Percentiles rank a stretch among this genome's conserved stretches.
These are phyloP conservation scores for Xerocomus nothofagi DNA, from an alignment of 1,284 basidiomycete species.

Conservation along the genomic window DNA sequence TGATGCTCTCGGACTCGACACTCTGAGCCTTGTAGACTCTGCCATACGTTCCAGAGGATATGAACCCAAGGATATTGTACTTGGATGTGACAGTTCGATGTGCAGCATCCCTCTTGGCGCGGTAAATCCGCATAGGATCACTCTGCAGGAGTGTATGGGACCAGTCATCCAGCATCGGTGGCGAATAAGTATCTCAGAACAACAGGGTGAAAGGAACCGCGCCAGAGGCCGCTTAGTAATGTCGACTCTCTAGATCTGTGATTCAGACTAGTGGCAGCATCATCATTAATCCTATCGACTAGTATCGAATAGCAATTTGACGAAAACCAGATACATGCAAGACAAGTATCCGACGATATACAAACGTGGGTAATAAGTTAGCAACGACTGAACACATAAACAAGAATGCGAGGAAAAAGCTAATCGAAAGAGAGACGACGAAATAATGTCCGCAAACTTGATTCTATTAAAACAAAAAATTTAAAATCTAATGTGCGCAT, in stretches of 20 bases:
- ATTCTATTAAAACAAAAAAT: too few species aligned
- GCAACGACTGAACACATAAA: not conserved
- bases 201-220: not conserved
- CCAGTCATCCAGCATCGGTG: constrained; percentile 39
- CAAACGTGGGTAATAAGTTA: too few species aligned
- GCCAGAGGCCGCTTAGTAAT: too few species aligned
- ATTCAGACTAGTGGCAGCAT: too few species aligned
- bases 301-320: not conserved
- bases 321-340: not conserved
- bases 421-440: not conserved
- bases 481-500: too few species aligned
- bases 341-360: not conserved
- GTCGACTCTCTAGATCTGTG: too few species aligned
- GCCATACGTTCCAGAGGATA: constrained; percentile 97
- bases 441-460: not conserved
- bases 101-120: constrained; percentile 71
- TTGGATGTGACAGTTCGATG: constrained; percentile 72
- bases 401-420: not conserved
- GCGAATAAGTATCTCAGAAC: not conserved
- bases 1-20: constrained; percentile 59
- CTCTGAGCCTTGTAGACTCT: constrained; percentile 96
- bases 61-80: constrained; percentile 94
- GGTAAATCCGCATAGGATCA: constrained; percentile 85
- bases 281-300: too few species aligned
- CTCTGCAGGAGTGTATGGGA: constrained; percentile 44